phyloP scores from a whole-genome alignment of 805 yeast species.

The Saccharomycopsis malanga region DNA sequence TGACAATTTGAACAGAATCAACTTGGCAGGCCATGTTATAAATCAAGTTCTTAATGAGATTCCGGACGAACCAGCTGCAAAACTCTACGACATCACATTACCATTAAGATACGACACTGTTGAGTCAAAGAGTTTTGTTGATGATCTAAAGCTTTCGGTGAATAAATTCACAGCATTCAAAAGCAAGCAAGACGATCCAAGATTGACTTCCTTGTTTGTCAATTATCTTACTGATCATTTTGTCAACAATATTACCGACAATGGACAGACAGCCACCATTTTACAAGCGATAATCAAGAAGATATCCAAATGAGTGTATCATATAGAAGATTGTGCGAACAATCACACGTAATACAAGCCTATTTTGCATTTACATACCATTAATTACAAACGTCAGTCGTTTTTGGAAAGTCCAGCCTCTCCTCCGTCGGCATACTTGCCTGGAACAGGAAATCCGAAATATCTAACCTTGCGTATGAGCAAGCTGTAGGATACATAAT shows the following conservation, averaged over 20 bases:
- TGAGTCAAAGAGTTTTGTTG: constrained; percentile 42
- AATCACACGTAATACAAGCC: too few relatives aligned
- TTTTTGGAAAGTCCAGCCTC: constrained; percentile 13
- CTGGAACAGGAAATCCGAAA: constrained; percentile 7
- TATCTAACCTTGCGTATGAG: not conserved
- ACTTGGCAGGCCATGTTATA: constrained; percentile 60
- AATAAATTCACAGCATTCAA: constrained; percentile 62
- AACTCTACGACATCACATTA: constrained; percentile 52
- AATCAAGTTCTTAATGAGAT: constrained; percentile 41
- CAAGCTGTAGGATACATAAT: constrained; percentile 7
- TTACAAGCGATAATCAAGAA: constrained; percentile 30
- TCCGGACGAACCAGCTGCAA: constrained; percentile 34
- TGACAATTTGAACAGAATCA: constrained; percentile 57
- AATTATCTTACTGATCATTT: constrained; percentile 26
- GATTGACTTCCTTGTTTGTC: constrained; percentile 30
- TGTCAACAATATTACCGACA: constrained; percentile 16
- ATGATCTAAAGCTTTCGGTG: constrained; percentile 58
- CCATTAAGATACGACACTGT: constrained; percentile 51
- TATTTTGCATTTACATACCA: too few relatives aligned
- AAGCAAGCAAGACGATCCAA: constrained; percentile 28
- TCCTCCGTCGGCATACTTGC: constrained; percentile 5
- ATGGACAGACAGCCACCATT: constrained; percentile 22
- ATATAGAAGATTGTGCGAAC: too few relatives aligned
- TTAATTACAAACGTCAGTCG: not conserved
- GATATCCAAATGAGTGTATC: constrained; percentile 7